Percentiles rank a stretch among this genome's conserved stretches.
Evolutionary conservation across 2,329 filamentous ascomycete species (phyloP).

Genomic region (Pyrenophora seminiperda): DNA sequence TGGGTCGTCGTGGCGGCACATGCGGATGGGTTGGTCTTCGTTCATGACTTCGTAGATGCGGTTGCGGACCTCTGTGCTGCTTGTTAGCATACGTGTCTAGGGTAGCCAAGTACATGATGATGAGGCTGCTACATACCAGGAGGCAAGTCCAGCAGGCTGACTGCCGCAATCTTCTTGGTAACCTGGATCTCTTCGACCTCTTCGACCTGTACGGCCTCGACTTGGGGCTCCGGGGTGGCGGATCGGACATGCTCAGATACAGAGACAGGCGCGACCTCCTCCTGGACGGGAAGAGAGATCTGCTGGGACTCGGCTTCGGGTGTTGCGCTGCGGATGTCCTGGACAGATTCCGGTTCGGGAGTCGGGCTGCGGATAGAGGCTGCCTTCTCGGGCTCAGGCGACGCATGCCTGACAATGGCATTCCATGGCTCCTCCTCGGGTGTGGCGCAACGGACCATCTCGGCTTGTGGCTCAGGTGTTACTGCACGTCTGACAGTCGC

Average conservation of each 20-base stretch:
- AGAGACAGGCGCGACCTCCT: neutral
- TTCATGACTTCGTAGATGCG: slow-evolving; percentile 18
- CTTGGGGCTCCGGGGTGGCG: neutral
- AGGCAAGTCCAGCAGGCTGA: slow-evolving; percentile 11
- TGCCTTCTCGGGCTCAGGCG: neutral
- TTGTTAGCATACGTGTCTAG: neutral
- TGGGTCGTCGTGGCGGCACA: slow-evolving; percentile 19
- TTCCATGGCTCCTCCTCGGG: slow-evolving; percentile 16
- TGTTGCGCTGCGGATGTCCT: neutral
- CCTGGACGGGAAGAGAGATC: neutral
- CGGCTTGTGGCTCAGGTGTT: neutral
- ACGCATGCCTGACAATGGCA: neutral
- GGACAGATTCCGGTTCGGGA: neutral
- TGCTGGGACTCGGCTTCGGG: neutral
- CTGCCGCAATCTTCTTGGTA: slow-evolving; percentile 8
- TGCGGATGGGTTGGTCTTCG: slow-evolving; percentile 15
- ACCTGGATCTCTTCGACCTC: neutral
- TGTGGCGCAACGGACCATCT: slow-evolving; percentile 11
- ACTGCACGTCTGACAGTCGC: slow-evolving; percentile 1
- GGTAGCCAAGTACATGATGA: too few relatives aligned
- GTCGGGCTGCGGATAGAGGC: neutral
- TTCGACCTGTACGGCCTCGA: neutral
- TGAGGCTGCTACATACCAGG: slow-evolving; percentile 8
- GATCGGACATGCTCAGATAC: neutral
- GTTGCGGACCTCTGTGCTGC: slow-evolving; percentile 15